phyloP scores from a whole-genome alignment of 495 filamentous ascomycete species.

The Acidomyces sp. region DNA sequence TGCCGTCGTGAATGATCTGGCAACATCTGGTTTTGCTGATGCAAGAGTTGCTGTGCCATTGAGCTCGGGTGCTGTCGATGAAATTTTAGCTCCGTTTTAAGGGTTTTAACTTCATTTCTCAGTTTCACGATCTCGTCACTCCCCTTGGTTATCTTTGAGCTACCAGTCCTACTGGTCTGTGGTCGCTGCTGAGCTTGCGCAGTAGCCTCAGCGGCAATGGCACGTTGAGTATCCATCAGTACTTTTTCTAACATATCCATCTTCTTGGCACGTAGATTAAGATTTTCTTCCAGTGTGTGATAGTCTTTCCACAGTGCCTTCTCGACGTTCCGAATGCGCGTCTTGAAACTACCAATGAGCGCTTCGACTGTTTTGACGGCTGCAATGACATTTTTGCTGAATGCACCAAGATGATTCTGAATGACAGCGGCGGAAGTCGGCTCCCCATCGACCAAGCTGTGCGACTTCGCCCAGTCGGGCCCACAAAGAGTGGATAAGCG shows the following conservation, averaged over 20 bases:
- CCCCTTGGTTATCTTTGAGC: slow-evolving; percentile 16
- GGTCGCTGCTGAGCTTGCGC: slow-evolving; percentile 7
- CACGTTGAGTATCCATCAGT: slow-evolving; percentile 29
- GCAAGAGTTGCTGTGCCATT: slow-evolving; percentile 25
- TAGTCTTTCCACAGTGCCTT: slow-evolving; percentile 83
- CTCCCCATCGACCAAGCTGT: slow-evolving; percentile 77
- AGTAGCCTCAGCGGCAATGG: slow-evolving; percentile 9
- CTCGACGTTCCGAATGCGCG: slow-evolving; percentile 68
- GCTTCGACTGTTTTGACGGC: slow-evolving; percentile 81
- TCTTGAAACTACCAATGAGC: slow-evolving; percentile 67
- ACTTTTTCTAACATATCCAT: slow-evolving; percentile 77
- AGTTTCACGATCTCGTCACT: slow-evolving; percentile 52
- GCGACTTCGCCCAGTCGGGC: slow-evolving; percentile 79
- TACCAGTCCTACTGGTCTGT: slow-evolving; percentile 24
- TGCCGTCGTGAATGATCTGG: slow-evolving; percentile 6
- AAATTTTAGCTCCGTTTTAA: slow-evolving; percentile 72
- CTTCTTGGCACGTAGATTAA: slow-evolving; percentile 66
- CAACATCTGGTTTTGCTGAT: slow-evolving; percentile 11
- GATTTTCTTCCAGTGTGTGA: slow-evolving; percentile 65
- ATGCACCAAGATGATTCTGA: slow-evolving; percentile 59
- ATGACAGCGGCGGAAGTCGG: slow-evolving; percentile 71
- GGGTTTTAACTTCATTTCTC: slow-evolving; percentile 62
- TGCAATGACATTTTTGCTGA: slow-evolving; percentile 73
- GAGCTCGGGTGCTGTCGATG: slow-evolving; percentile 37
- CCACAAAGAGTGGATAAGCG: slow-evolving; percentile 76